phyloP scores from a whole-genome alignment of 2,329 filamentous ascomycete genomes.

The Stachybotrys chartarum region DNA sequence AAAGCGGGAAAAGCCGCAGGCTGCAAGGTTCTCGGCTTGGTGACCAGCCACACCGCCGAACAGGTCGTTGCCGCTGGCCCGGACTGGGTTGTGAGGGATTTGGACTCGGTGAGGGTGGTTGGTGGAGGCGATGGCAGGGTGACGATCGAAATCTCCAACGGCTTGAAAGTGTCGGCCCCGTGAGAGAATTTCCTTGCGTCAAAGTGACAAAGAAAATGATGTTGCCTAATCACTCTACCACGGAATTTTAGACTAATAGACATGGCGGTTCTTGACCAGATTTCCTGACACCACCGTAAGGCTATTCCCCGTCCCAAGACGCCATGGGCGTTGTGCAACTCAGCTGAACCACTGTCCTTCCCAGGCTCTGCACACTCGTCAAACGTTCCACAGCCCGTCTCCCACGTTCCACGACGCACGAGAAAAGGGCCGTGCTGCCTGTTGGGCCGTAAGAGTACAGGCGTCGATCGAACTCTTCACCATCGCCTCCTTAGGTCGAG shows the following conservation, averaged over 20 bases:
- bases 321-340: background rate
- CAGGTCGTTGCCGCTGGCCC: conserved; percentile 70
- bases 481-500: no score
- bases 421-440: no score
- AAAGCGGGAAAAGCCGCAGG: conserved; percentile 77
- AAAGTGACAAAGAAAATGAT: background rate
- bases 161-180: conserved; percentile 29
- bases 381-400: no score
- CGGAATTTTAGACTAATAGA: background rate
- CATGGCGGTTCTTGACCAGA: background rate
- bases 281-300: background rate
- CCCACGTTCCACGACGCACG: no score
- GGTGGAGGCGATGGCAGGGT: conserved; percentile 50
- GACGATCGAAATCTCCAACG: conserved; percentile 61
- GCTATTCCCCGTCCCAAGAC: background rate
- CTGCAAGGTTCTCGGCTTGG: conserved; percentile 75
- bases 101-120: conserved; percentile 63
- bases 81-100: conserved; percentile 79
- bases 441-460: no score
- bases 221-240: background rate
- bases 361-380: no score
- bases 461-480: no score
- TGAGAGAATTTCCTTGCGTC: background rate
- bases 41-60: conserved; percentile 72
- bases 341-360: background rate